These are phyloP conservation scores for Rhizopogon vulgaris DNA, from an alignment of 768 basidiomycete species.

Conservation along the genomic window DNA sequence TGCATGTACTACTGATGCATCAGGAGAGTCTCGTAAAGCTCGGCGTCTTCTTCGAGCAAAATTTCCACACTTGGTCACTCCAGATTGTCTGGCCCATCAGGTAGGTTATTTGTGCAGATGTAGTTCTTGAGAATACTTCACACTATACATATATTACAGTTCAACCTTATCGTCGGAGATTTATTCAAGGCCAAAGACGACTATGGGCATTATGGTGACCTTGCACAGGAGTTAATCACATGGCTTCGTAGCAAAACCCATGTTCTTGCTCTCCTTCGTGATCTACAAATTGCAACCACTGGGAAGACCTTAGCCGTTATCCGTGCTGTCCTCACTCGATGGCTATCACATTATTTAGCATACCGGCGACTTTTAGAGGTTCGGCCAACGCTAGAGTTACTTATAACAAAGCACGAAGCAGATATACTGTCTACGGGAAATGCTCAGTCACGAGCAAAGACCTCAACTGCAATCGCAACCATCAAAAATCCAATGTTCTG, in stretches of 20 bases:
- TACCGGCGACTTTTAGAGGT: too few relatives aligned
- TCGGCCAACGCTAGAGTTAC: too few relatives aligned
- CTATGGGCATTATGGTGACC: conserved; percentile 14
- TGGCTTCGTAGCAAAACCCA: conserved; percentile 32
- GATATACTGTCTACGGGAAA: too few relatives aligned
- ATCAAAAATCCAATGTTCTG: too few relatives aligned
- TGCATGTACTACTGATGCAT: conserved; percentile 27
- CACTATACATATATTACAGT: conserved; percentile 18
- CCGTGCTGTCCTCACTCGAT: conserved; percentile 28
- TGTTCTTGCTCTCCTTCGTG: conserved; percentile 23
- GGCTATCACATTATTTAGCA: conserved; percentile 32
- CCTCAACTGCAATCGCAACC: too few relatives aligned
- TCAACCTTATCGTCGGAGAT: conserved; percentile 35
- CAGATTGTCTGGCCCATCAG: conserved; percentile 34
- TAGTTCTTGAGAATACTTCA: neutral
- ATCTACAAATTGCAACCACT: conserved; percentile 12
- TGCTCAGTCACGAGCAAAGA: too few relatives aligned
- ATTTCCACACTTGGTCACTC: conserved; percentile 21
- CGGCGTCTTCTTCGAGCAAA: conserved; percentile 9
- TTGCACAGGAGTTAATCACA: conserved; percentile 29
- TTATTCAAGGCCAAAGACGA: conserved; percentile 25
- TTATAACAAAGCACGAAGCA: too few relatives aligned
- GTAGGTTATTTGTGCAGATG: conserved; percentile 13
- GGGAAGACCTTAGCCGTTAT: conserved; percentile 15
- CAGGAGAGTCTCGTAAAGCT: conserved; percentile 28